Percentiles rank a stretch among this genome's conserved stretches.
These are phyloP conservation scores for Bruguiera gymnorhiza DNA, from an alignment of 345 rosid species.

Conservation along the genomic window DNA sequence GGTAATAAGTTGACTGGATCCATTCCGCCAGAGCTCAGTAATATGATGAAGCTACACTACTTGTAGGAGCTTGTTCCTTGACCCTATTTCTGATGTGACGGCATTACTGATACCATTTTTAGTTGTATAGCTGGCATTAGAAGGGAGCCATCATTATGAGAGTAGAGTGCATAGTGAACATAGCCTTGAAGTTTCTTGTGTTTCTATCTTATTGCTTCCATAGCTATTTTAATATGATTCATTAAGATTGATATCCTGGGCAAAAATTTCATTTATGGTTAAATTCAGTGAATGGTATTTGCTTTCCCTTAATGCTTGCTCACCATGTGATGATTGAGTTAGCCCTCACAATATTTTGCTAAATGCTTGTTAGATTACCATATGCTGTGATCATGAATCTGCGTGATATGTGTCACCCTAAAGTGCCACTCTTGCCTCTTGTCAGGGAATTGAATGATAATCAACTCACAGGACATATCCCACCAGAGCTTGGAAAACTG, in stretches of 20 bases:
- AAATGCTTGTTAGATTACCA: neutral
- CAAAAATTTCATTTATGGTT: too few relatives aligned
- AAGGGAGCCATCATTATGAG: neutral
- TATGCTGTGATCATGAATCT: neutral
- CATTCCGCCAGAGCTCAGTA: constrained; percentile 93
- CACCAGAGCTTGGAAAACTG: constrained; percentile 93
- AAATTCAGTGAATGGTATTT: too few relatives aligned
- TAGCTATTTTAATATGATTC: neutral
- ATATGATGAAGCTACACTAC: constrained; percentile 96
- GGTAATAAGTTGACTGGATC: constrained; percentile 76
- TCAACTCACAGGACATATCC: constrained; percentile 66
- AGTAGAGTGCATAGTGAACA: neutral
- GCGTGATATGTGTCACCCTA: too few relatives aligned
- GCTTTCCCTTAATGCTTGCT: neutral
- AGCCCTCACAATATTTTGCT: too few relatives aligned
- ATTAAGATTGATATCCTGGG: neutral
- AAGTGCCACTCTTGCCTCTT: neutral
- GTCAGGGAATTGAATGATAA: constrained; percentile 94
- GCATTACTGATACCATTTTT: neutral
- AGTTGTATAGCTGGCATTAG: neutral
- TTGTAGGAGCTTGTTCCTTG: constrained; percentile 42
- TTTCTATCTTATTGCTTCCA: neutral
- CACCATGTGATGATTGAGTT: neutral
- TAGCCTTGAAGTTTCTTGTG: neutral
- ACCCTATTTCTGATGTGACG: neutral